These are phyloP conservation scores for Chloropicon primus DNA, from an alignment of 139 green algal species.

Conservation along the genomic window DNA sequence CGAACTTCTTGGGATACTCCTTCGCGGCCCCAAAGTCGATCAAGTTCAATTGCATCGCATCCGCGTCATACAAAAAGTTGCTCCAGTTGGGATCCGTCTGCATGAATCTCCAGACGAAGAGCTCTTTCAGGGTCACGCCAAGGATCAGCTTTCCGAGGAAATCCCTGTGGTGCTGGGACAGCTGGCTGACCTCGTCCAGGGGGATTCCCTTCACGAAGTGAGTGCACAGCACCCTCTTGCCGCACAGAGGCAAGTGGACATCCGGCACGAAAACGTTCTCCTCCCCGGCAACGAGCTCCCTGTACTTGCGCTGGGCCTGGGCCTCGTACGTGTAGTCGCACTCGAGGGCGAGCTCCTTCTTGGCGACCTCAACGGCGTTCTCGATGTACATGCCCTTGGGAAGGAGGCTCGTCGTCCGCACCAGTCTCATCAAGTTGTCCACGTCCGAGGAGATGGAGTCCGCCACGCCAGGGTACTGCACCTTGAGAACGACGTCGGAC, in stretches of 20 bases:
- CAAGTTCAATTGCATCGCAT: slow-evolving; percentile 44
- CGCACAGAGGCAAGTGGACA: slow-evolving; percentile 54
- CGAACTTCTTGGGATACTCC: slow-evolving; percentile 59
- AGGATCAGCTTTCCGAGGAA: slow-evolving; percentile 65
- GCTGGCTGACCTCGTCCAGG: slow-evolving; percentile 54
- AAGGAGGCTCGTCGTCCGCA: slow-evolving; percentile 65
- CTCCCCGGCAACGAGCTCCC: slow-evolving; percentile 8
- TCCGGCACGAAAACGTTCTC: slow-evolving; percentile 40
- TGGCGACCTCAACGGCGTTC: slow-evolving; percentile 62
- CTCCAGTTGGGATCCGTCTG: slow-evolving; percentile 86
- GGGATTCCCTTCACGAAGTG: slow-evolving; percentile 64
- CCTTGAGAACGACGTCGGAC: slow-evolving; percentile 64
- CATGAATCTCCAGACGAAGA: slow-evolving; percentile 90
- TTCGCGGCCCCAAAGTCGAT: slow-evolving; percentile 88
- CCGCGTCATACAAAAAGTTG: slow-evolving; percentile 92
- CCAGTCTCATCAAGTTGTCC: slow-evolving; percentile 85
- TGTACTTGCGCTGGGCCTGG: slow-evolving; percentile 12
- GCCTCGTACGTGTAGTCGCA: slow-evolving; percentile 79
- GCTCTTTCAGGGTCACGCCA: slow-evolving; percentile 68
- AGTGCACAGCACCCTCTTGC: slow-evolving; percentile 53
- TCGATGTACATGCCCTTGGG: slow-evolving; percentile 79
- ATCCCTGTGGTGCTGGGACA: slow-evolving; percentile 21
- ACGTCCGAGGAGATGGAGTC: slow-evolving; percentile 80
- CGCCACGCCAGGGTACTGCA: slow-evolving; percentile 86
- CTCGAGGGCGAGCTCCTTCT: slow-evolving; percentile 77